Conservation (phyloP, 495 filamentous ascomycete genomes). For the Annulohypoxylon moriforme region DNA sequence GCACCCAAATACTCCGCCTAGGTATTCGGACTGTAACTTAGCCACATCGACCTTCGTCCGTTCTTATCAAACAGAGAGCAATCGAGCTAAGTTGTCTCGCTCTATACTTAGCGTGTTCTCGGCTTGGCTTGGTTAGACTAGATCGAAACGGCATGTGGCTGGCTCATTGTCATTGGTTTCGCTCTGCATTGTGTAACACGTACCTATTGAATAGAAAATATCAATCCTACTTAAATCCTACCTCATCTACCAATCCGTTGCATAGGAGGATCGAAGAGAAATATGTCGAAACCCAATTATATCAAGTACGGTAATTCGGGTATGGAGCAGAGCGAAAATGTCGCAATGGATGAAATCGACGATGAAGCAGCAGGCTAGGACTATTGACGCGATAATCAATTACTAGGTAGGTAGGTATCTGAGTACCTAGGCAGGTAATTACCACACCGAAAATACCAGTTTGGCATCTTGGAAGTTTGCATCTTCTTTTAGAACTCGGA, state of each 20-base stretch:
- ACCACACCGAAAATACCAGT: slow-evolving; percentile 3
- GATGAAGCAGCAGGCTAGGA: slow-evolving; percentile 7
- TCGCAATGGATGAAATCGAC: slow-evolving; percentile 20
- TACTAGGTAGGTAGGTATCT: too few species aligned
- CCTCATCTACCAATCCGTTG: slow-evolving; percentile 30
- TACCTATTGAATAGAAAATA: slow-evolving; percentile 26
- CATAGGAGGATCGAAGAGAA: slow-evolving; percentile 24
- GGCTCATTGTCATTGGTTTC: slow-evolving; percentile 26
- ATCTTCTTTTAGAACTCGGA: not conserved
- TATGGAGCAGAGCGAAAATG: not conserved
- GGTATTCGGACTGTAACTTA: slow-evolving; percentile 25
- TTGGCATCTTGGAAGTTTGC: not conserved
- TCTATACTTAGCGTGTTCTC: slow-evolving; percentile 21
- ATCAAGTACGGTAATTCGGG: slow-evolving; percentile 1
- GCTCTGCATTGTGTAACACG: slow-evolving; percentile 45
- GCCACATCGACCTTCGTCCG: not conserved
- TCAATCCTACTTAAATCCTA: slow-evolving; percentile 24
- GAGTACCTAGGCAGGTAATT: too few species aligned
- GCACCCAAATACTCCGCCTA: slow-evolving; percentile 21
- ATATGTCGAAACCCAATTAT: slow-evolving; percentile 9
- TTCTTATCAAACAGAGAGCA: too few species aligned
- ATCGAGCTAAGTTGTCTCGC: slow-evolving; percentile 4
- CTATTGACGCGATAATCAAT: slow-evolving; percentile 13
- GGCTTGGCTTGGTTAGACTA: slow-evolving; percentile 14
- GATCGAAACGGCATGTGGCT: slow-evolving; percentile 25